These are phyloP conservation scores for Peniophora sp. DNA, from an alignment of 1,284 basidiomycete genomes.

Conservation along the genomic window DNA sequence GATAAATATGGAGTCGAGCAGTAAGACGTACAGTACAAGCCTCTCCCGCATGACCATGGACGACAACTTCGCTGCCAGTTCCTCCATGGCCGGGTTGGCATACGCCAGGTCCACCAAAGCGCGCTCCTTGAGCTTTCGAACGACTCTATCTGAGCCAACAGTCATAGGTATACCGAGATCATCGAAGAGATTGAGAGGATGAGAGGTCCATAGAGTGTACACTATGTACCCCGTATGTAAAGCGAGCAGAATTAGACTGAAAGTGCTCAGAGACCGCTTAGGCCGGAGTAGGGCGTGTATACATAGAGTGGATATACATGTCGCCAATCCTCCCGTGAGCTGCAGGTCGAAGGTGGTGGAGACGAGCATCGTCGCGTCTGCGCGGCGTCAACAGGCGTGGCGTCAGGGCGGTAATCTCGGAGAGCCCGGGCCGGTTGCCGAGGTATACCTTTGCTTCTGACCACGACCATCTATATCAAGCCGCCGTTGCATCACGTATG, in stretches of 20 bases:
- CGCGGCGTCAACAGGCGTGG: no score
- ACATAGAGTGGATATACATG: constrained; percentile 8
- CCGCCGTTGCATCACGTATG: no score
- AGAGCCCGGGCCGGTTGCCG: no score
- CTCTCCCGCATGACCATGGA: constrained; percentile 49
- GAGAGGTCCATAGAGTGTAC: constrained; percentile 36
- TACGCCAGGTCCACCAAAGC: constrained; percentile 19
- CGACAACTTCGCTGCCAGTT: constrained; percentile 45
- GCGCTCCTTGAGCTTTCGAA: constrained; percentile 38
- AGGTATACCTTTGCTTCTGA: no score
- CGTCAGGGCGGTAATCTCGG: no score
- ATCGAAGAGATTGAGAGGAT: constrained; percentile 58
- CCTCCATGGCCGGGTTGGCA: constrained; percentile 38
- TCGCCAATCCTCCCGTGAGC: background rate
- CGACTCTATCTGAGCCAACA: constrained; percentile 35
- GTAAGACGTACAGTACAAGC: constrained; percentile 45
- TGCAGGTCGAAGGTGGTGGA: background rate
- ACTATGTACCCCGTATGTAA: constrained; percentile 49
- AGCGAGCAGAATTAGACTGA: constrained; percentile 30
- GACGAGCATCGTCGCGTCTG: background rate
- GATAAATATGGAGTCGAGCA: no score
- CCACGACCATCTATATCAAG: no score
- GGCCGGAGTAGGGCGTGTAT: constrained; percentile 2
- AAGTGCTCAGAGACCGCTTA: constrained; percentile 5
- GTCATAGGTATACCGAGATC: constrained; percentile 45